These are phyloP conservation scores for Monosporozyma unispora DNA, from an alignment of 805 yeast genomes.

Conservation along the genomic window DNA sequence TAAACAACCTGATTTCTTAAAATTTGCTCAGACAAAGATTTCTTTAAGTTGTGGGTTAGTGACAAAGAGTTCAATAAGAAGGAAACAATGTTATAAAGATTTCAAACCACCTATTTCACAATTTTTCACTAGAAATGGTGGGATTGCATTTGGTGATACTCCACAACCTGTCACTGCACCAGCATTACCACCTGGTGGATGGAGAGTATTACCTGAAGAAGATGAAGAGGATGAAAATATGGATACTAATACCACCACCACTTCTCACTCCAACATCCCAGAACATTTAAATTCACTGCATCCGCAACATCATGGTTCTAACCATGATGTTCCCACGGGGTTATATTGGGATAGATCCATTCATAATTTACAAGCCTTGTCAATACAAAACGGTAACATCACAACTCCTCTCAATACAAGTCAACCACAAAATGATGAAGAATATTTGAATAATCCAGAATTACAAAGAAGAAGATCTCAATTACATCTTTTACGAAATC, in stretches of 20 bases:
- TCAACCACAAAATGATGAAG: conserved; percentile 24
- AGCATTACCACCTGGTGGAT: conserved; percentile 28
- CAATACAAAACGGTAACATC: conserved; percentile 1
- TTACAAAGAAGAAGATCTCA: conserved; percentile 29
- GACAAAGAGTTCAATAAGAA: conserved; percentile 21
- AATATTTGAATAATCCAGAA: conserved; percentile 23
- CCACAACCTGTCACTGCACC: conserved; percentile 21
- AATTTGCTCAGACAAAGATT: conserved; percentile 33
- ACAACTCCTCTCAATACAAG: too few relatives aligned
- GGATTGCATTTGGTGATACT: conserved; percentile 18
- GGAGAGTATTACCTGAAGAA: conserved; percentile 26
- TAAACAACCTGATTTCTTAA: conserved; percentile 33
- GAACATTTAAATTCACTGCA: background rate
- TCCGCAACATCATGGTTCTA: background rate
- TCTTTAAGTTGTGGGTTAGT: conserved; percentile 31
- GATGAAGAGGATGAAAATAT: conserved; percentile 6
- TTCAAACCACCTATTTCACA: conserved; percentile 28
- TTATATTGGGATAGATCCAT: conserved; percentile 30
- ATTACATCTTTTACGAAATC: conserved; percentile 17
- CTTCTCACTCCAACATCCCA: too few relatives aligned
- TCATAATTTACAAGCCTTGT: conserved; percentile 12
- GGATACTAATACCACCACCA: background rate
- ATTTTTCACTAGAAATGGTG: conserved; percentile 27
- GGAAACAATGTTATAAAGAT: conserved; percentile 26
- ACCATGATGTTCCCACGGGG: conserved; percentile 8